Conservation (phyloP, 208 protist genomes). For the Leishmania lainsoni region DNA sequence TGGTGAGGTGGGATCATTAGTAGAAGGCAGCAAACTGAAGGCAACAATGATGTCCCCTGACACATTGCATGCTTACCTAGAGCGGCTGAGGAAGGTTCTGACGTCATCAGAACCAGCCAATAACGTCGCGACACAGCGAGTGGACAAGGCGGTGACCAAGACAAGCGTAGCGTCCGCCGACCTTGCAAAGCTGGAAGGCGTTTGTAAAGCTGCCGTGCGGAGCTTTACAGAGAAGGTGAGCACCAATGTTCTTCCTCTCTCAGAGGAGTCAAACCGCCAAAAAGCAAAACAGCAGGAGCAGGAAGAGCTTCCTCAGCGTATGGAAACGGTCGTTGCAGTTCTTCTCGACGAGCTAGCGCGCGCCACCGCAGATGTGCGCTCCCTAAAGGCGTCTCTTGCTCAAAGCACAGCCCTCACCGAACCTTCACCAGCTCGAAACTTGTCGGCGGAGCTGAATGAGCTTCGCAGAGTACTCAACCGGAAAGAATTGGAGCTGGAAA, state of each 20-base stretch:
- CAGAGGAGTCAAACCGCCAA: constrained; percentile 19
- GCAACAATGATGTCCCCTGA: constrained; percentile 20
- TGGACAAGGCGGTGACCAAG: not conserved
- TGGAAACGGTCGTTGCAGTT: constrained; percentile 13
- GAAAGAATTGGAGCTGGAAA: constrained; percentile 31
- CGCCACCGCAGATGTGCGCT: constrained; percentile 12
- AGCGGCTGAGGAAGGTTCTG: constrained; percentile 3
- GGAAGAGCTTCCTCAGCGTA: constrained; percentile 15
- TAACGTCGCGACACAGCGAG: not conserved
- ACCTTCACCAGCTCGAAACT: not conserved
- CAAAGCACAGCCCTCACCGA: not conserved
- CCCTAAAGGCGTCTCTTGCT: constrained; percentile 7
- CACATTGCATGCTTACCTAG: constrained; percentile 20
- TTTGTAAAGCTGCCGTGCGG: constrained; percentile 3
- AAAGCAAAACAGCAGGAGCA: constrained; percentile 18
- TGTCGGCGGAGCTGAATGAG: constrained; percentile 10
- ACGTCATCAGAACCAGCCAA: not conserved
- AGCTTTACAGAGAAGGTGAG: constrained; percentile 8
- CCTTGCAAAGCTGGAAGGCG: constrained; percentile 7
- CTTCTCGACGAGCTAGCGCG: constrained; percentile 15
- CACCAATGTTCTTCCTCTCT: not conserved
- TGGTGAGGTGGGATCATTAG: constrained; percentile 17
- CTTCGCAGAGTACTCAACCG: constrained; percentile 20
- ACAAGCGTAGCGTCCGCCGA: not conserved
- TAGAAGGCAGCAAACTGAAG: constrained; percentile 22